A percentile compares a stretch with the other conserved stretches of the same genome.
Evolutionary conservation across 768 basidiomycete genomes (phyloP).

Genomic region (Podaxis carcinomalis): DNA sequence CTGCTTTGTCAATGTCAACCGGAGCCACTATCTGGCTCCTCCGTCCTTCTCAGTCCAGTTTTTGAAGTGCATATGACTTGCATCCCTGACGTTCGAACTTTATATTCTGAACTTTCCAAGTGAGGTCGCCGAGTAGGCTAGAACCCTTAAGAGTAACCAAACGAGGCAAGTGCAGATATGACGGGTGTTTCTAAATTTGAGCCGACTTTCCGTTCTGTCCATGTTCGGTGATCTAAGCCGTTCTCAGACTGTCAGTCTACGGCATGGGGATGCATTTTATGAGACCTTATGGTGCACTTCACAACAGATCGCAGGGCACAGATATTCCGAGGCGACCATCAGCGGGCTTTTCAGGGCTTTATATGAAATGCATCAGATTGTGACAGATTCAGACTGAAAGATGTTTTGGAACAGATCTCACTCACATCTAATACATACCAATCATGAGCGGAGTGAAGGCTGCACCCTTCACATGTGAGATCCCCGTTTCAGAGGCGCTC

Average conservation of each 20-base stretch:
- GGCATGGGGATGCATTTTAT: not conserved
- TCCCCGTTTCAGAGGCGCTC: not conserved
- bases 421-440: not conserved
- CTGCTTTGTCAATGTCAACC: too few species aligned
- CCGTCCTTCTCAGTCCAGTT: too few species aligned
- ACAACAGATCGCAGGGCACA: not conserved
- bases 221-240: not conserved
- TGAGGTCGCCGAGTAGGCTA: too few species aligned
- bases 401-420: not conserved
- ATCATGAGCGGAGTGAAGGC: not conserved
- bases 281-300: not conserved
- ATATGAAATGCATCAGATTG: not conserved
- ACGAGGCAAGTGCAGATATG: too few species aligned
- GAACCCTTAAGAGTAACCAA: too few species aligned
- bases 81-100: too few species aligned
- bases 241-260: not conserved
- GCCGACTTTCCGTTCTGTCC: not conserved
- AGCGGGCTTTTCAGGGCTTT: not conserved
- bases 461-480: not conserved
- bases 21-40: too few species aligned
- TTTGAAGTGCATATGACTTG: too few species aligned
- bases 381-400: not conserved
- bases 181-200: not conserved
- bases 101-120: too few species aligned
- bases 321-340: not conserved